Percentiles rank a stretch among this genome's conserved stretches.
Evolutionary conservation across 345 rosid genomes (phyloP).

Genomic region (Reutealis trisperma): DNA sequence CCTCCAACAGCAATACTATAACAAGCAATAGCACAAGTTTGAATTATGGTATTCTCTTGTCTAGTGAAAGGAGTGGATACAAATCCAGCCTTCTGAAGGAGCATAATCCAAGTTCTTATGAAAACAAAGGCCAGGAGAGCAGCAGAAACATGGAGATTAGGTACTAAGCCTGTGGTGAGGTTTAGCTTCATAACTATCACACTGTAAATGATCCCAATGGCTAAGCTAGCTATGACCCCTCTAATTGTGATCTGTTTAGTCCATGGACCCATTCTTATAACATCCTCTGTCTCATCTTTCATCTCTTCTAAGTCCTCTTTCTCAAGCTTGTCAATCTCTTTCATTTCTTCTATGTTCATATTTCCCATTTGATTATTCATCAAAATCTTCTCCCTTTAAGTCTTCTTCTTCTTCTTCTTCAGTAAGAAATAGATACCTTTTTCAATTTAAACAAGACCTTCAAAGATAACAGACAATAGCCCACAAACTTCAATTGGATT

Average conservation of each 20-base stretch:
- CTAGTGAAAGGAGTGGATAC: conserved; percentile 72
- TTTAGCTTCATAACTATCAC: conserved; percentile 85
- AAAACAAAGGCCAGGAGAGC: conserved; percentile 83
- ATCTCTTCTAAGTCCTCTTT: conserved; percentile 42
- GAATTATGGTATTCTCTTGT: conserved; percentile 90
- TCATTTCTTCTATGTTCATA: conserved; percentile 27
- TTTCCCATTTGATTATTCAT: conserved; percentile 12
- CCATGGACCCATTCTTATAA: conserved; percentile 70
- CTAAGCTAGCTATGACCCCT: conserved; percentile 64
- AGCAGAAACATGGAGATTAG: conserved; percentile 94
- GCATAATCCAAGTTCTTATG: conserved; percentile 73
- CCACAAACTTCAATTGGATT: neutral
- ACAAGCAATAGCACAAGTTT: conserved; percentile 94
- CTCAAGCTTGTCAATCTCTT: conserved; percentile 35
- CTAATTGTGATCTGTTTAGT: conserved; percentile 76
- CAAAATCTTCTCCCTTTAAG: neutral
- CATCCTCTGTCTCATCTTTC: conserved; percentile 41
- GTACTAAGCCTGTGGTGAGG: conserved; percentile 90
- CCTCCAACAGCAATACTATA: conserved; percentile 93
- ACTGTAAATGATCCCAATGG: conserved; percentile 79
- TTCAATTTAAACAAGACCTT: neutral
- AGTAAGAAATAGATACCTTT: neutral
- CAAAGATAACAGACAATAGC: neutral
- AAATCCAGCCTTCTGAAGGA: conserved; percentile 72
- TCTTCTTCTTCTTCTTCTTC: neutral